A percentile compares a stretch with the other conserved stretches of the same genome.
Evolutionary conservation across 345 rosid species (phyloP).

Genomic region (Psidium friedrichsthalianum): DNA sequence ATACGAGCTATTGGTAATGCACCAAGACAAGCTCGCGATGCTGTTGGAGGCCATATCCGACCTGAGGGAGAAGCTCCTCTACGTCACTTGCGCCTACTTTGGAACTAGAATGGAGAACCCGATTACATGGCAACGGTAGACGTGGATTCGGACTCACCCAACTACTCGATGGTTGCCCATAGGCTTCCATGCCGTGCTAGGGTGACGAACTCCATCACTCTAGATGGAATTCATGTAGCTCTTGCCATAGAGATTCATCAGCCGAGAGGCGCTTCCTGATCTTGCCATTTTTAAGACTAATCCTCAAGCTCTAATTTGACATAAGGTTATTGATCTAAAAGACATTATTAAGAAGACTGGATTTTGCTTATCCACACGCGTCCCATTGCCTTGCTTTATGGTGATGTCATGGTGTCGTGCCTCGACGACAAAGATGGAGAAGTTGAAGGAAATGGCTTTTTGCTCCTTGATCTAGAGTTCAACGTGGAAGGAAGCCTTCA

Average conservation of each 20-base stretch:
- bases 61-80: constrained; percentile 62
- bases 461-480: constrained; percentile 77
- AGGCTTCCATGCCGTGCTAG: constrained; percentile 53
- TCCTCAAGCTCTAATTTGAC: constrained; percentile 65
- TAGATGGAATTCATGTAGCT: constrained; percentile 97
- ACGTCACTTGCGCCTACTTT: constrained; percentile 71
- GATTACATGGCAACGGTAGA: constrained; percentile 79
- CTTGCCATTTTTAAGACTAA: constrained; percentile 60
- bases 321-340: constrained; percentile 67
- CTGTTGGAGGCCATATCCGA: constrained; percentile 86
- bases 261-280: constrained; percentile 53
- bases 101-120: constrained; percentile 34
- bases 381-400: constrained; percentile 77
- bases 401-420: constrained; percentile 74
- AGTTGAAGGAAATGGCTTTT: constrained; percentile 79
- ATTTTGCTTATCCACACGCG: constrained; percentile 78
- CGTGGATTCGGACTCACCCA: constrained; percentile 58
- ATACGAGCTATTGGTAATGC: no score
- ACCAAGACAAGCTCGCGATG: constrained; percentile 9
- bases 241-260: constrained; percentile 83
- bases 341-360: constrained; percentile 66
- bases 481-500: constrained; percentile 77
- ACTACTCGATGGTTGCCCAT: constrained; percentile 62
- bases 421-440: constrained; percentile 86
- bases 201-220: constrained; percentile 93